Percentiles rank a stretch among this genome's conserved stretches.
Conservation (phyloP, 345 rosid species). For the Rhodomyrtus tomentosa region DNA sequence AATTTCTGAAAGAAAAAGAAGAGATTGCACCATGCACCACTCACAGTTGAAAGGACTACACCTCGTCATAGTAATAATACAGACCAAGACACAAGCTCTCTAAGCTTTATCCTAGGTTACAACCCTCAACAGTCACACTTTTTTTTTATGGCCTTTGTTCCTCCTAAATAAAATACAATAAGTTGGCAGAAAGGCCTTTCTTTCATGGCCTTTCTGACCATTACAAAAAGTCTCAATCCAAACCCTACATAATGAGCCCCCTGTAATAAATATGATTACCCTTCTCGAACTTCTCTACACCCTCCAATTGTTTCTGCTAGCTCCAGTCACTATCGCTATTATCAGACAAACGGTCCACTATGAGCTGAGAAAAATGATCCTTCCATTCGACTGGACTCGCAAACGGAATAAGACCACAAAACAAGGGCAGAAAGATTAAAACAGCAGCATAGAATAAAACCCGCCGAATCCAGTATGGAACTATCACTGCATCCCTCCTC, state of each 20-base stretch:
- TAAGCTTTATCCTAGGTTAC: neutral
- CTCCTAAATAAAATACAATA: neutral
- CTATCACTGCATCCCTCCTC: neutral
- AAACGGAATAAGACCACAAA: slow-evolving; percentile 70
- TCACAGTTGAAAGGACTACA: neutral
- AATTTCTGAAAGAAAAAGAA: no score
- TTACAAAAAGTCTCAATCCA: neutral
- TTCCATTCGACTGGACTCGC: slow-evolving; percentile 60
- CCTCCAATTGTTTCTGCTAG: neutral
- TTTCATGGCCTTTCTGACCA: neutral
- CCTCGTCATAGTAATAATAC: neutral
- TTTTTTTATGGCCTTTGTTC: neutral
- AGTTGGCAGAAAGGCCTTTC: neutral
- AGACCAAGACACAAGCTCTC: neutral
- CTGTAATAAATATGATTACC: neutral
- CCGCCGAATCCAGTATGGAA: slow-evolving; percentile 63
- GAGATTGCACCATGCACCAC: neutral
- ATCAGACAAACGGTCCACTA: neutral
- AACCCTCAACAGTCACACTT: neutral
- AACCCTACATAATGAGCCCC: neutral
- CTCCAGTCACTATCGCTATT: neutral
- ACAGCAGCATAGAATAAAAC: slow-evolving; percentile 25
- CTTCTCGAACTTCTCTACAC: neutral
- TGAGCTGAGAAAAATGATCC: slow-evolving; percentile 29
- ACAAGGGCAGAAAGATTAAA: slow-evolving; percentile 39